These are phyloP conservation scores for Penicillium sclerotiorum DNA, from an alignment of 2,329 filamentous ascomycete genomes.

Conservation along the genomic window DNA sequence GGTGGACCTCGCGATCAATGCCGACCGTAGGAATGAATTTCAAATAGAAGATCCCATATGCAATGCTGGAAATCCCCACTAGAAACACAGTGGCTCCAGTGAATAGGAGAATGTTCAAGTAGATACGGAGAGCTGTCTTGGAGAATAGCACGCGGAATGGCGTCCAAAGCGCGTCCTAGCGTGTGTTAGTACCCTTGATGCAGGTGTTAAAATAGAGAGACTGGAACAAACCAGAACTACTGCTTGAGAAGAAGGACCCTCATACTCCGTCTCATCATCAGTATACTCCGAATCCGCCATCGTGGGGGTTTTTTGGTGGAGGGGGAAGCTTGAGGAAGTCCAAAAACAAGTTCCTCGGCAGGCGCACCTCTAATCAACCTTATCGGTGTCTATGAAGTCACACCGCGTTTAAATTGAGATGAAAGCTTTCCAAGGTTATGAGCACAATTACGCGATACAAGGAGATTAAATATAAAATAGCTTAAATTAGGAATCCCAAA, in stretches of 20 bases:
- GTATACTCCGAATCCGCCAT: slow-evolving; percentile 27
- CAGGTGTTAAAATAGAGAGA: neutral
- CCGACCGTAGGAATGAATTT: slow-evolving; percentile 68
- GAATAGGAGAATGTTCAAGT: slow-evolving; percentile 62
- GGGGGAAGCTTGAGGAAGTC: neutral
- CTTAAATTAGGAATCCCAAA: slow-evolving; percentile 24
- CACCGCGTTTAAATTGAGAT: too few species aligned
- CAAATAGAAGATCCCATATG: slow-evolving; percentile 70
- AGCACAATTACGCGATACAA: neutral
- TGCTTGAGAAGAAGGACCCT: slow-evolving; percentile 13
- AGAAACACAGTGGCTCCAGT: slow-evolving; percentile 57
- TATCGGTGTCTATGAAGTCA: slow-evolving; percentile 1
- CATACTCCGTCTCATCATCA: slow-evolving; percentile 26
- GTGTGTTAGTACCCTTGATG: slow-evolving; percentile 21
- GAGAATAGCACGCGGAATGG: slow-evolving; percentile 62
- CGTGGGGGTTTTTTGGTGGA: neutral
- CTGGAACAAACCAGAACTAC: slow-evolving; percentile 18
- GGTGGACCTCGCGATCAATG: slow-evolving; percentile 62
- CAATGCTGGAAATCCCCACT: slow-evolving; percentile 59
- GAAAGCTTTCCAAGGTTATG: too few species aligned
- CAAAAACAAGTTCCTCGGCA: slow-evolving; percentile 12
- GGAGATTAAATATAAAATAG: slow-evolving; percentile 6
- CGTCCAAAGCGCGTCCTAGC: slow-evolving; percentile 55
- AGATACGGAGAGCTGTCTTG: slow-evolving; percentile 64
- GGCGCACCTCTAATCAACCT: neutral